Percentiles rank a stretch among this genome's conserved stretches.
Evolutionary conservation across 2,329 filamentous ascomycete species (phyloP).

Genomic region (Mycosphaerella sp.): DNA sequence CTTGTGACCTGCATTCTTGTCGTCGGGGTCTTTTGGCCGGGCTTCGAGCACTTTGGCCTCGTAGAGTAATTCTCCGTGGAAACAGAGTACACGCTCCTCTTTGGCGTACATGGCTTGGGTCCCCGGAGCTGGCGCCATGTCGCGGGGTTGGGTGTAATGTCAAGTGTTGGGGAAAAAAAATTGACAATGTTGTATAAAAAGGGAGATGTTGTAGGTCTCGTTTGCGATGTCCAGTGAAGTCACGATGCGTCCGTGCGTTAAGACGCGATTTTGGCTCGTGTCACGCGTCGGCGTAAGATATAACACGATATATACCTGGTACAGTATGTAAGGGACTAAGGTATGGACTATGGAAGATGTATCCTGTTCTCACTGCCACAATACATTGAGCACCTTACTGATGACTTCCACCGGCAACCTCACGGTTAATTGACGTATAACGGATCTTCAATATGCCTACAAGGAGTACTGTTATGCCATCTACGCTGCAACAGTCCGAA

Average conservation of each 20-base stretch:
- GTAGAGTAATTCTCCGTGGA: slow-evolving; percentile 94
- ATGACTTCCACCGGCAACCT: no score
- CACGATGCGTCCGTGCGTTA: no score
- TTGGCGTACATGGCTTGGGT: slow-evolving; percentile 49
- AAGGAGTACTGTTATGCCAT: no score
- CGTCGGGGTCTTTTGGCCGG: slow-evolving; percentile 53
- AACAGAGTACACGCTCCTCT: slow-evolving; percentile 92
- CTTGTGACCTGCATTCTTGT: slow-evolving; percentile 68
- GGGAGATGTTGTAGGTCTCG: background rate
- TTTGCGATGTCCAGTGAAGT: no score
- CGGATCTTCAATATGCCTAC: no score
- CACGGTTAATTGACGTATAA: no score
- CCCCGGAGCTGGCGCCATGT: slow-evolving; percentile 20
- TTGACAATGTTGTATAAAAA: background rate
- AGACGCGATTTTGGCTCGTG: background rate
- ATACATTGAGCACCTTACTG: no score
- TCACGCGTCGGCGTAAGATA: background rate
- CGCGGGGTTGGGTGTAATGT: background rate
- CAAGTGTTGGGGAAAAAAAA: background rate
- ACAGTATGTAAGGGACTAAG: background rate
- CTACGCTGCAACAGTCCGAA: no score
- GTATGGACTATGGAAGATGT: no score
- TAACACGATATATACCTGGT: background rate
- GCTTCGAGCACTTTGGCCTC: slow-evolving; percentile 92
- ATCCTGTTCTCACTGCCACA: no score